Base-by-base conservation (phyloP, 2,329 filamentous ascomycete genomes). In the Aspergillus oerlinghausenensis region DNA sequence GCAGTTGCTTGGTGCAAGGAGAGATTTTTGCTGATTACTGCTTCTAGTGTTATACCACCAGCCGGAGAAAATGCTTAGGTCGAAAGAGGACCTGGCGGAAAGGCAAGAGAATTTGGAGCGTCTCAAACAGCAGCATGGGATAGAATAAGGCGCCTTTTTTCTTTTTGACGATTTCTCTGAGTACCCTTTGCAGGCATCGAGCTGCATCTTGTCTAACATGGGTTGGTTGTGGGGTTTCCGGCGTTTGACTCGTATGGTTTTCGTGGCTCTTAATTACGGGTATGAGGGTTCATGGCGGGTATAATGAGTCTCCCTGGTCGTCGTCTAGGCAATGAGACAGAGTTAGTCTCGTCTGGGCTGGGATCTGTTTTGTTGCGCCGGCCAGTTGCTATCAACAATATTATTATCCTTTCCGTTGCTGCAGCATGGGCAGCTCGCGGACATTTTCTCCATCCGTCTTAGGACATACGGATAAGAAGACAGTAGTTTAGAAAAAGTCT, bases 21-120 rank as follows among this genome's bases (percentile, higher is more conserved):
- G 40, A 35, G 40, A 6, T 47, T n/a, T 23, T 29, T 26, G 25
- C n/a, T 54, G 14, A 47, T 47, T 21, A 23, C 19, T 25, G 21
- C 6, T 11, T 48, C 17, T 53, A 75, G 88, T 90, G 58, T 78
- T 90, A 72, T 90, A 90, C 71, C 88, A 90, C 72, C 88, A 90
- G 74, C 87, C 86, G 65, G 87, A 89, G 70, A 89, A 89, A 78
- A 89, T 89, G 86, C 77, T 84, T 73, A 90, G 89, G 77, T 90
- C 90, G 81, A 93, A 90, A 87, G 90, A 94, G 79, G 92, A 97
- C 79, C 84, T 97, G 71, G 90, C 93, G 71, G 88, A 91, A 70
- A 90, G 94, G 80, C 90, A 94, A 79, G 90, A 96, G 77, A 94
- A 93, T 82, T 87, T 99, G 89, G 93, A 96, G 85, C 89, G 91